Evolutionary conservation across 169 alveolate species (phyloP).

Genomic region (Eimeria tenella): DNA sequence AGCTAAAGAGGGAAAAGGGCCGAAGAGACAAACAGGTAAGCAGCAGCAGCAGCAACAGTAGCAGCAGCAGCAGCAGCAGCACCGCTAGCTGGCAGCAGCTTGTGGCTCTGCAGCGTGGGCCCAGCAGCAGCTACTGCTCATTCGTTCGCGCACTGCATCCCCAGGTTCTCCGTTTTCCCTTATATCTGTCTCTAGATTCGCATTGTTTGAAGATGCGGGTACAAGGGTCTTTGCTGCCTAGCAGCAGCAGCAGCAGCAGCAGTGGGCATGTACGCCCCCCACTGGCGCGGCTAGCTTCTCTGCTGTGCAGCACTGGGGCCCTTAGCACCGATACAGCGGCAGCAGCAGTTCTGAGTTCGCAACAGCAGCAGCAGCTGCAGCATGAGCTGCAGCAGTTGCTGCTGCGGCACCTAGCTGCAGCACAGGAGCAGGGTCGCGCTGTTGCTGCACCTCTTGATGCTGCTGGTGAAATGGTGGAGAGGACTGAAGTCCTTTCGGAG

Average conservation of each 20-base stretch:
- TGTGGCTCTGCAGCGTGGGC: not conserved
- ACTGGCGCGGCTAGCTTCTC: not conserved
- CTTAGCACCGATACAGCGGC: not conserved
- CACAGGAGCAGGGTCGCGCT: slow-evolving; percentile 48
- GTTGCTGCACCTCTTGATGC: slow-evolving; percentile 6
- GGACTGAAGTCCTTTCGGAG: not conserved
- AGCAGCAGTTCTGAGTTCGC: not conserved
- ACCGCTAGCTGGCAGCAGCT: no score
- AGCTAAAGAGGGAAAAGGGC: not conserved
- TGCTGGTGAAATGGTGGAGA: not conserved
- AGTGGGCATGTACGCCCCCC: not conserved
- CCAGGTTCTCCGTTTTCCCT: not conserved
- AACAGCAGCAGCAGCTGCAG: slow-evolving; percentile 38
- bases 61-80: not conserved
- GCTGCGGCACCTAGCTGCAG: slow-evolving; percentile 45
- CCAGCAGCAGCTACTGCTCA: not conserved
- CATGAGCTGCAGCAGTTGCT: slow-evolving; percentile 19
- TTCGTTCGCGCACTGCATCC: not conserved
- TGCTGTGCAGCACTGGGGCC: slow-evolving; percentile 19
- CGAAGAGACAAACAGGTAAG: not conserved
- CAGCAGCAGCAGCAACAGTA: not conserved
- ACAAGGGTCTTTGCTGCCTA: not conserved
- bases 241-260: not conserved
- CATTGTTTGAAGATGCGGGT: not conserved
- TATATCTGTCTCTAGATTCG: not conserved